Evolutionary conservation across 805 yeast genomes (phyloP).

Genomic region (Metschnikowia noctiluminum): DNA sequence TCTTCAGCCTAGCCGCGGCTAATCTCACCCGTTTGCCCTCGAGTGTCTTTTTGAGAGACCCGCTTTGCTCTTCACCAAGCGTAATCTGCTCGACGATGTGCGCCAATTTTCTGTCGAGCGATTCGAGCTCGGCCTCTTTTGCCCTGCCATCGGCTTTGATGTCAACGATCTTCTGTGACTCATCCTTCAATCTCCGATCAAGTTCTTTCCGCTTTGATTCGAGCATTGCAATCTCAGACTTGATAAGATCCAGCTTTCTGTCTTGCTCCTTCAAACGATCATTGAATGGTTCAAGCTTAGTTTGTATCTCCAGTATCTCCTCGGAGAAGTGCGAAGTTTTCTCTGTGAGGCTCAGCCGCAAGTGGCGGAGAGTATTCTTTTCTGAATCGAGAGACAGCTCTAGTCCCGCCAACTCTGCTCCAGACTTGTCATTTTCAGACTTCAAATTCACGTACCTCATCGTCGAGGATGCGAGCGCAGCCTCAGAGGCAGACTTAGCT

Average conservation of each 20-base stretch:
- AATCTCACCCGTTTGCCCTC: constrained; percentile 54
- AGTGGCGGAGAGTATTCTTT: constrained; percentile 53
- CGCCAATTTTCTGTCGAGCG: constrained; percentile 46
- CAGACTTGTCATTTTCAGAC: constrained; percentile 42
- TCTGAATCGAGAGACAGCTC: constrained; percentile 48
- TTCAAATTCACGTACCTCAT: constrained; percentile 45
- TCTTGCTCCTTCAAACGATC: constrained; percentile 60
- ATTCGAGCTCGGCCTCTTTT: constrained; percentile 44
- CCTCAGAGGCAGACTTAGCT: constrained; percentile 45
- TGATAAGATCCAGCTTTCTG: constrained; percentile 60
- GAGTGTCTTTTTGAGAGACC: constrained; percentile 45
- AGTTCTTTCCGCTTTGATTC: constrained; percentile 43
- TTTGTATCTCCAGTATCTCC: constrained; percentile 61
- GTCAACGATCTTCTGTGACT: constrained; percentile 42
- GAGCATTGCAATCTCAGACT: constrained; percentile 61
- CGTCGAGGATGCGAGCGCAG: constrained; percentile 43
- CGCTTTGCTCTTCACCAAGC: constrained; percentile 57
- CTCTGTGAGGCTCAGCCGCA: constrained; percentile 63
- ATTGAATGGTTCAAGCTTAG: constrained; percentile 79
- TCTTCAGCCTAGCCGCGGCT: constrained; percentile 53
- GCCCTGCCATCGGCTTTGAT: constrained; percentile 48
- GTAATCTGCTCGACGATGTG: constrained; percentile 52
- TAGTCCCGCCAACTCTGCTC: constrained; percentile 44
- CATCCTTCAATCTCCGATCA: constrained; percentile 42
- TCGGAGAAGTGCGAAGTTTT: constrained; percentile 69